Base-by-base conservation (phyloP, 306 rosid species). In the Trifolium repens region DNA sequence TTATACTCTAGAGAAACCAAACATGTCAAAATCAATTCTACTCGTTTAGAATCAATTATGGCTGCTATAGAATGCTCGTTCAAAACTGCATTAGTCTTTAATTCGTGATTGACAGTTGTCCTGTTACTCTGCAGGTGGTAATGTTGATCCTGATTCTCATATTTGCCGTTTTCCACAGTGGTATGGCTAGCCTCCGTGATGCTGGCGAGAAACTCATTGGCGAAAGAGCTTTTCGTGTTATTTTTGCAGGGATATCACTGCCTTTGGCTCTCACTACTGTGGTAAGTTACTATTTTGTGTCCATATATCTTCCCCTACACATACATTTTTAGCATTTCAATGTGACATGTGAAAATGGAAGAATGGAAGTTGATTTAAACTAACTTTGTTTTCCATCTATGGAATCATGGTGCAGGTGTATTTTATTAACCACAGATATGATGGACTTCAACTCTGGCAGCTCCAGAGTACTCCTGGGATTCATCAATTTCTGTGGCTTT, bases 371-470 rank as follows among this genome's bases (percentile, higher is more conserved):
- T 92, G 14, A 69, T 73, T 68, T 22, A 13, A 77, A 72, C 75
- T 71, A 74, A 60, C 74, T 78, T 76, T 16, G 35, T 73, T 65
- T 73, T 32, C 35, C 35, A 11, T 16, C 73, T 46, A 46, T 78
- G 52, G 83, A 55, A 22, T 76, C 77, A 54, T 76, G 73, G 77
- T 85, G 79, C 89, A 94, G 98, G 98, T 87, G 72, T 94, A 90
- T 74, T 94, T 94, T 80, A 94, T 94, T 57, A 94, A 91, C 82
- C 98, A 94, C 84, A 88, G 96, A 84, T 94, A 91, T 50, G 97
- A 90, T 53, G 98, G 98, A 73, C 58, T 89, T 79, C 98, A 94
- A 72, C 89, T 91, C 39, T 94, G 98, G 98, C 93, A 90, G 79
- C 72, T 94, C 69, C 96, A 91, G 84, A 65, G 52, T 69, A 78